Conservation (phyloP, 805 yeast genomes). For the Wickerhamiella parazyma region DNA sequence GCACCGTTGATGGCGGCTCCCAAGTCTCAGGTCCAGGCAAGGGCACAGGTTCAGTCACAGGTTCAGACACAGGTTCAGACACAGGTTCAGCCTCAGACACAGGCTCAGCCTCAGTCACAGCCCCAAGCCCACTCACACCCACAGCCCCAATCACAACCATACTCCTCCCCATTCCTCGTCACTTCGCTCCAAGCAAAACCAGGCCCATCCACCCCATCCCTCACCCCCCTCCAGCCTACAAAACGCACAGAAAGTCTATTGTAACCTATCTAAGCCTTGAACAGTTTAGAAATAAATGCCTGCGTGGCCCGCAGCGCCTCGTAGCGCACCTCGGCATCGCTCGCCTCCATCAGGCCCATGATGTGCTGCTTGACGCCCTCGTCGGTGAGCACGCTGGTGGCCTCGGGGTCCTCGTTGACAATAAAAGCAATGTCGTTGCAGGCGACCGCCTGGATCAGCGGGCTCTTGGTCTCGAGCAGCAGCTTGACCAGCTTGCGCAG, state of each 20-base stretch:
- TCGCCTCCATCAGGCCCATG: slow-evolving; percentile 69
- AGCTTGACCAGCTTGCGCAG: slow-evolving; percentile 44
- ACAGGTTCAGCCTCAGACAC: background rate
- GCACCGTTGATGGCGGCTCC: too few species aligned
- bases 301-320: slow-evolving; percentile 96
- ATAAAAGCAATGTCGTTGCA: slow-evolving; percentile 55
- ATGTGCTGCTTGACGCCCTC: slow-evolving; percentile 59
- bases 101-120: background rate
- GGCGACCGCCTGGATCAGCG: slow-evolving; percentile 40
- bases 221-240: slow-evolving; percentile 1
- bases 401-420: slow-evolving; percentile 48
- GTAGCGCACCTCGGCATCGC: slow-evolving; percentile 77
- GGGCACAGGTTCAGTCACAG: background rate
- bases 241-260: background rate
- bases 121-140: too few species aligned
- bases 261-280: slow-evolving; percentile 18
- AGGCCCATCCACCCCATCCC: background rate
- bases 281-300: slow-evolving; percentile 73
- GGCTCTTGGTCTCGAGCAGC: slow-evolving; percentile 19
- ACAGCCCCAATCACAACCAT: background rate
- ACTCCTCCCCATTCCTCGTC: slow-evolving; percentile 4
- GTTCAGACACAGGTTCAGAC: background rate
- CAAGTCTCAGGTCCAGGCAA: background rate
- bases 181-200: background rate
- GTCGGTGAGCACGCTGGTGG: slow-evolving; percentile 39